Conservation (phyloP, 23 red algal genomes). For the Cyanidioschyzon merolae region DNA sequence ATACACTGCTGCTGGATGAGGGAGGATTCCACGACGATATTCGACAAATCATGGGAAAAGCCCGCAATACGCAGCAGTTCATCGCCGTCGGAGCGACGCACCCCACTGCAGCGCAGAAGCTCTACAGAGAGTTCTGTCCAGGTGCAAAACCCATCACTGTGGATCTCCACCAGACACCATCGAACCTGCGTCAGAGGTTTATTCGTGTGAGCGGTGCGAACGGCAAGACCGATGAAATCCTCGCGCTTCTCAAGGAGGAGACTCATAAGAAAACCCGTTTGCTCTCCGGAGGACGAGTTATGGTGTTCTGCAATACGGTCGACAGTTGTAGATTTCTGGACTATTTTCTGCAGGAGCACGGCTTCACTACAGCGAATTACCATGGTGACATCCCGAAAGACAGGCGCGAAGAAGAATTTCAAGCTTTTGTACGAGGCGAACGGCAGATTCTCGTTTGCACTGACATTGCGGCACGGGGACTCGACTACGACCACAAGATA, state of each 20-base stretch:
- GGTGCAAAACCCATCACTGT: conserved; percentile 56
- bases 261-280: background rate
- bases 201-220: conserved; percentile 40
- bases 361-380: conserved; percentile 32
- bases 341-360: conserved; percentile 65
- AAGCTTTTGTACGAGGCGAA: conserved; percentile 37
- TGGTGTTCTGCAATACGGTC: conserved; percentile 76
- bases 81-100: conserved; percentile 63
- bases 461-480: conserved; percentile 67
- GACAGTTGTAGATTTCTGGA: conserved; percentile 66
- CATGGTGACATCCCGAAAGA: conserved; percentile 70
- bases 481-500: conserved; percentile 51
- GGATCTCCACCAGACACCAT: conserved; percentile 55
- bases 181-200: conserved; percentile 51
- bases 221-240: conserved; percentile 38
- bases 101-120: background rate
- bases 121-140: conserved; percentile 53
- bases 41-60: conserved; percentile 13
- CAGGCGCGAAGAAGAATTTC: conserved; percentile 38
- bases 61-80: conserved; percentile 31
- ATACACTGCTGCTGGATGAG: conserved; percentile 56
- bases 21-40: conserved; percentile 47
- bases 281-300: conserved; percentile 33
- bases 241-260: conserved; percentile 33
- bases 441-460: conserved; percentile 57